Evolutionary conservation across 768 basidiomycete genomes (phyloP), one percentile per base, ranked within the genome.

Genomic region (Paxillus ammoniavirescens): DNA sequence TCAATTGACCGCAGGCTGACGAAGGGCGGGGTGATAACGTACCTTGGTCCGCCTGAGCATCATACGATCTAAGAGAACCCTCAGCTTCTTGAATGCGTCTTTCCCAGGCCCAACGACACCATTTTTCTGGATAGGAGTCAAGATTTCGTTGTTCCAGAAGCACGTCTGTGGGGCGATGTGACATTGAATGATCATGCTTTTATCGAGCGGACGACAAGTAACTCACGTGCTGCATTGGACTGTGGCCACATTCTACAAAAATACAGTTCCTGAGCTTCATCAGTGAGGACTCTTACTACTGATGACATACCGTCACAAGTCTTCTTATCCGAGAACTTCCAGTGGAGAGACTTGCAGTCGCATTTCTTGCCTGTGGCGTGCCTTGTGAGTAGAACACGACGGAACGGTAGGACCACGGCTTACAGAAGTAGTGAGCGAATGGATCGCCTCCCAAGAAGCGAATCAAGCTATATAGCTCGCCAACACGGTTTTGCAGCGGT

Each of bases 401-500:
- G 37, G 7, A 31, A 50, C 40, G 8, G 37, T 12, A 10, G 40
- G 28, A 36, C 49, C 15, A 52, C 31, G 38, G 58, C 87, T 61
- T 62, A 87, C 93, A 97, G 71, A 93, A 96, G 72, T 95, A 96
- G 70, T 81, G 90, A 3, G 92, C 86, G 66, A 92, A 94, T 0
- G 92, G 93, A 68, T 94, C 91, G 28, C 91, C 91, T n/a, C 93
- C 93, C 48, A 96, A 71, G 75, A 98, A 97, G 56, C 91, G 78
- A 42, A 98, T 83, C 40, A 97, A 80, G 68, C 94, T 97, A 74
- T 99, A 99, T 47, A 99, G 73, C 68, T 99, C 97, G 58, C 97
- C 97, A n/a, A 99, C 97, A 59, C 97, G 87, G 65, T 98, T 98
- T 70, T 99, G 96, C 8, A 99, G 75, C 0, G 96, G 96, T 6